Evolutionary conservation across 2,329 filamentous ascomycete genomes (phyloP).

Genomic region (Periconia digitata): DNA sequence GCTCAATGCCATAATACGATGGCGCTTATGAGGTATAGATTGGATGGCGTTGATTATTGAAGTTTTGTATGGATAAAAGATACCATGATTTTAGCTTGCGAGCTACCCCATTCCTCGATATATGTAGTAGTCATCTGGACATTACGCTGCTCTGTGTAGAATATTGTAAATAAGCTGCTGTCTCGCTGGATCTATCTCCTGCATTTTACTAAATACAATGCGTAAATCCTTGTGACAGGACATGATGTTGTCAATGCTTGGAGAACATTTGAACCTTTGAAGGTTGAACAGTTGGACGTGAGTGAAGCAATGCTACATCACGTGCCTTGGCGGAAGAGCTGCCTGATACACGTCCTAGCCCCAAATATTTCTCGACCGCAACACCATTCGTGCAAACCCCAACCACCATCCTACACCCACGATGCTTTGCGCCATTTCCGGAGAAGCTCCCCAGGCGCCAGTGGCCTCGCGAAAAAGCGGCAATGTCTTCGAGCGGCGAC

Average conservation of each 20-base stretch:
- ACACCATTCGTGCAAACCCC: background rate
- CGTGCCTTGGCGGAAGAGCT: background rate
- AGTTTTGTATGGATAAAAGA: conserved; percentile 12
- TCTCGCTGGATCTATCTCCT: too few relatives aligned
- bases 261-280: too few relatives aligned
- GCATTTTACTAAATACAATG: too few relatives aligned
- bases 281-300: too few relatives aligned
- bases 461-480: conserved; percentile 95
- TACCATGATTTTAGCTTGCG: conserved; percentile 10
- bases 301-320: background rate
- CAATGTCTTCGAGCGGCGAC: conserved; percentile 88
- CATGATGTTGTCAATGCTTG: background rate
- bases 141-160: conserved; percentile 12
- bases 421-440: conserved; percentile 71
- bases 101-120: conserved; percentile 9
- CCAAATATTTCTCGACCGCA: background rate
- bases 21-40: conserved; percentile 16
- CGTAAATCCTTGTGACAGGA: too few relatives aligned
- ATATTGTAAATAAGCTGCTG: conserved; percentile 8
- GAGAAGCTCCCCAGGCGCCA: conserved; percentile 91
- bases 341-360: too few relatives aligned
- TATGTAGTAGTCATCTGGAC: too few relatives aligned
- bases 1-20: background rate
- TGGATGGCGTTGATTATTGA: conserved; percentile 22
- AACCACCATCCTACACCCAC: conserved; percentile 11